Conservation (phyloP, 2,329 filamentous ascomycete species). For the Fusarium fracticaudum region DNA sequence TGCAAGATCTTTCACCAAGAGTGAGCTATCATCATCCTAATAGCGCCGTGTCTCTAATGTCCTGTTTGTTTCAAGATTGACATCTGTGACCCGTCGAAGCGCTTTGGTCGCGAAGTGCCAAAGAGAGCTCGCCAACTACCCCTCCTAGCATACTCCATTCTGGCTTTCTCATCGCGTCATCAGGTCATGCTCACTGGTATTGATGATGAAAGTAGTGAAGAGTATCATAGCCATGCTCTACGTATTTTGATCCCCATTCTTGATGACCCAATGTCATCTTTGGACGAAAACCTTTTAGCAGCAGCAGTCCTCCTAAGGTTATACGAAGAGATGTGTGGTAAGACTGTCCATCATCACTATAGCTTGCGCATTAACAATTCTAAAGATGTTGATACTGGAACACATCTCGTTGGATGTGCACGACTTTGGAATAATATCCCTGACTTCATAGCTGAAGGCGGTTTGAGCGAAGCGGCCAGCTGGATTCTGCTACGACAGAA, state of each 20-base stretch:
- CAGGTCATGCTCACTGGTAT: constrained; percentile 23
- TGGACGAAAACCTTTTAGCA: constrained; percentile 52
- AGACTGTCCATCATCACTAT: background rate
- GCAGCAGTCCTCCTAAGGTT: constrained; percentile 50
- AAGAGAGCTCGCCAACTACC: constrained; percentile 51
- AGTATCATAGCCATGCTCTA: constrained; percentile 54
- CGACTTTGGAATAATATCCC: constrained; percentile 43
- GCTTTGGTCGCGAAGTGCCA: constrained; percentile 54
- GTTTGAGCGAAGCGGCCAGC: constrained; percentile 55
- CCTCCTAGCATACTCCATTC: constrained; percentile 47
- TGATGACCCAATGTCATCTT: constrained; percentile 46
- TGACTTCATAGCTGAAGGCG: constrained; percentile 41
- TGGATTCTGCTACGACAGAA: constrained; percentile 61
- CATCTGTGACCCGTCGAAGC: constrained; percentile 51
- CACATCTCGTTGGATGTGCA: constrained; percentile 42
- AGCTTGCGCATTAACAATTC: background rate
- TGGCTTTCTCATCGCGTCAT: constrained; percentile 42
- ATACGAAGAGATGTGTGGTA: constrained; percentile 54
- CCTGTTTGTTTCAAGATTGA: constrained; percentile 47
- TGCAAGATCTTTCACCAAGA: background rate
- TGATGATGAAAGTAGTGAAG: constrained; percentile 46
- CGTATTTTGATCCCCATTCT: constrained; percentile 51
- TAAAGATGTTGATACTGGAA: constrained; percentile 41
- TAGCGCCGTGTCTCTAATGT: background rate
- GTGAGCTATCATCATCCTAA: background rate